Conservation (phyloP, 1,284 basidiomycete species). For the Vanrija humicola region DNA sequence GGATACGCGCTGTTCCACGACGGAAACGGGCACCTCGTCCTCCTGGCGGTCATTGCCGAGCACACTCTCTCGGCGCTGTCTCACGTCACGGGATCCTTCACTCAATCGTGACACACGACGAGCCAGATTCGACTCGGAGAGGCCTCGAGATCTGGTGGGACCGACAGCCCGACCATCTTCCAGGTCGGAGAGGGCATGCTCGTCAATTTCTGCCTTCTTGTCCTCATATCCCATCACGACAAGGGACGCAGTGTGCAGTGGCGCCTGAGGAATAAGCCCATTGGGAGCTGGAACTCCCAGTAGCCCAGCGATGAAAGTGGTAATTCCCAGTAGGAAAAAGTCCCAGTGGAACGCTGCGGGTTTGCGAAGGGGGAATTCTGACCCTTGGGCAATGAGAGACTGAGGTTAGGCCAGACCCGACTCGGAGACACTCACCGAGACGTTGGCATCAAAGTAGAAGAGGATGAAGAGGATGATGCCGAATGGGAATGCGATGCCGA, state of each 20-base stretch:
- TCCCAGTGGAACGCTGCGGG: constrained; percentile 92
- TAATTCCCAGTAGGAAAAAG: constrained; percentile 74
- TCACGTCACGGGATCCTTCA: constrained; percentile 1
- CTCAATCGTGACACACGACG: constrained; percentile 1
- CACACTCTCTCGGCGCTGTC: constrained; percentile 2
- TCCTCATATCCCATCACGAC: constrained; percentile 65
- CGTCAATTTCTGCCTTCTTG: constrained; percentile 45
- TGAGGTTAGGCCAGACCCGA: constrained; percentile 32
- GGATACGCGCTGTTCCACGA: constrained; percentile 84
- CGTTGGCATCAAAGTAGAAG: constrained; percentile 53
- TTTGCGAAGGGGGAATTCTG: constrained; percentile 82
- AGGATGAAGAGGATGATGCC: constrained; percentile 52
- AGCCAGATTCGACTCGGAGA: background rate
- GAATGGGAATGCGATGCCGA: constrained; percentile 63
- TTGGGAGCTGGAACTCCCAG: constrained; percentile 91
- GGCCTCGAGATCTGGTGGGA: background rate
- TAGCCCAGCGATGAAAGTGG: constrained; percentile 85
- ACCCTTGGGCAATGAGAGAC: constrained; percentile 89
- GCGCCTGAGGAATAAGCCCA: constrained; percentile 89
- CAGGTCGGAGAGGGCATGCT: constrained; percentile 3
- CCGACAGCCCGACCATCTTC: constrained; percentile 2
- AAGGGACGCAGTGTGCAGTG: constrained; percentile 85
- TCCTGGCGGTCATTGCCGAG: constrained; percentile 24
- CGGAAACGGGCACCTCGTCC: constrained; percentile 65
- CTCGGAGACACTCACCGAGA: constrained; percentile 34